Evolutionary conservation across 768 basidiomycete genomes (phyloP).

Genomic region (Royoungia palumana): DNA sequence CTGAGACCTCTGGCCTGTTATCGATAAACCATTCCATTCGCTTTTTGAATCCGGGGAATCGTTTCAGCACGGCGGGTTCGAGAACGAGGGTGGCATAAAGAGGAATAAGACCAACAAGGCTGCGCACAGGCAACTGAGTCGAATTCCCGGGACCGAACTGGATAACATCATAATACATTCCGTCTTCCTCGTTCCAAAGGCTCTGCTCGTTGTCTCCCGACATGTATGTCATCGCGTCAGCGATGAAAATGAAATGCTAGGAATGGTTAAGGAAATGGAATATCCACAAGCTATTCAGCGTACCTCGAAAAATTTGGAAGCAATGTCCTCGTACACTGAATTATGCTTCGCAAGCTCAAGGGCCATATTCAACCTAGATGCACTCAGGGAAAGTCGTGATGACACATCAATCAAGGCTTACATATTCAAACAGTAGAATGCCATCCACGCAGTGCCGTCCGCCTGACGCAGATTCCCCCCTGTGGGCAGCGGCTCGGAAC

Average conservation of each 20-base stretch:
- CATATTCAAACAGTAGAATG: constrained; percentile 98
- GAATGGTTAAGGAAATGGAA: constrained; percentile 14
- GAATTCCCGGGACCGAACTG: constrained; percentile 77
- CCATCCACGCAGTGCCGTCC: constrained; percentile 99
- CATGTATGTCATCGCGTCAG: constrained; percentile 96
- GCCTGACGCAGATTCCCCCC: constrained; percentile 94
- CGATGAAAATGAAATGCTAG: constrained; percentile 96
- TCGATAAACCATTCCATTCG: constrained; percentile 98
- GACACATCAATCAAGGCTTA: constrained; percentile 31
- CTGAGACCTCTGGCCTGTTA: constrained; percentile 83
- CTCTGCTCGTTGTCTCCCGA: constrained; percentile 74
- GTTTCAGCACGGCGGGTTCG: constrained; percentile 83
- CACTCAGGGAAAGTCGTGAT: constrained; percentile 2
- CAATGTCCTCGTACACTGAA: constrained; percentile 96
- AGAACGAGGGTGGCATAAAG: constrained; percentile 93
- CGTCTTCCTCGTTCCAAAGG: constrained; percentile 95
- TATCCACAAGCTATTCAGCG: constrained; percentile 5
- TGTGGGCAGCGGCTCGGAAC: constrained; percentile 93
- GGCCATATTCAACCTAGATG: constrained; percentile 85
- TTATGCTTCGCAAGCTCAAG: constrained; percentile 98
- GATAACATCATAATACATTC: constrained; percentile 98
- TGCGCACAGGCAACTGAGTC: constrained; percentile 90
- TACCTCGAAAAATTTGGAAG: constrained; percentile 95
- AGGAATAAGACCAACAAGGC: constrained; percentile 96
- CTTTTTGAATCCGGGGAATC: constrained; percentile 98